phyloP scores from a whole-genome alignment of 192 early-diverging fungal species.

The Chytriomyces hyalinus region DNA sequence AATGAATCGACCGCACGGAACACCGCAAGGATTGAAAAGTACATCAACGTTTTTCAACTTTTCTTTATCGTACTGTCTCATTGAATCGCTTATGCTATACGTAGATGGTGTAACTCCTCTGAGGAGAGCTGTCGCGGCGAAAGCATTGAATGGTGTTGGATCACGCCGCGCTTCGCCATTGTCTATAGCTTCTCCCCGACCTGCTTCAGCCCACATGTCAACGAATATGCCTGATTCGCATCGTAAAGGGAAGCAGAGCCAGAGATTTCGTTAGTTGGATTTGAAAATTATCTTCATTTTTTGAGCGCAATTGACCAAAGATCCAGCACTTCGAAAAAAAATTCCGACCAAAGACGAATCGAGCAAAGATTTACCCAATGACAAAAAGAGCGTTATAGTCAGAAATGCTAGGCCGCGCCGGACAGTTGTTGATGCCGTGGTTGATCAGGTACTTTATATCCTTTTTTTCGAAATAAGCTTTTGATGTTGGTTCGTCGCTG shows the following conservation, averaged over 20 bases:
- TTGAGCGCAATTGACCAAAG: neutral
- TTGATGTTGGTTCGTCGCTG: neutral
- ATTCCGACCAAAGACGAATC: neutral
- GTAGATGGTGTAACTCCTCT: too few relatives aligned
- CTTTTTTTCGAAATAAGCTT: neutral
- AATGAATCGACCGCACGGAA: neutral
- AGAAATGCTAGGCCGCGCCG: neutral
- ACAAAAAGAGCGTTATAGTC: neutral
- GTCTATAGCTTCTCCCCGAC: neutral
- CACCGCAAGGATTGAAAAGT: neutral
- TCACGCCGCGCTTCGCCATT: neutral
- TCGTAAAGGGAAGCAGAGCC: neutral
- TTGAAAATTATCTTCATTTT: neutral
- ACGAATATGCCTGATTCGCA: neutral
- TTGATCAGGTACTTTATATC: slow-evolving; percentile 19
- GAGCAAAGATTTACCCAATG: neutral
- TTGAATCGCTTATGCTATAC: too few relatives aligned
- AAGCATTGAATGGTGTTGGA: neutral
- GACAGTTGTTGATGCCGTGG: slow-evolving; percentile 6
- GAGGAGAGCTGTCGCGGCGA: too few relatives aligned
- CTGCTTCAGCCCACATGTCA: too few relatives aligned
- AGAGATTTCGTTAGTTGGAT: slow-evolving; percentile 5
- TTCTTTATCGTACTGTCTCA: too few relatives aligned
- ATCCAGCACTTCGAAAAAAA: slow-evolving; percentile 15
- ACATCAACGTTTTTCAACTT: neutral